Conservation (phyloP, 2,329 filamentous ascomycete genomes). For the Metarhizium anisopliae region DNA sequence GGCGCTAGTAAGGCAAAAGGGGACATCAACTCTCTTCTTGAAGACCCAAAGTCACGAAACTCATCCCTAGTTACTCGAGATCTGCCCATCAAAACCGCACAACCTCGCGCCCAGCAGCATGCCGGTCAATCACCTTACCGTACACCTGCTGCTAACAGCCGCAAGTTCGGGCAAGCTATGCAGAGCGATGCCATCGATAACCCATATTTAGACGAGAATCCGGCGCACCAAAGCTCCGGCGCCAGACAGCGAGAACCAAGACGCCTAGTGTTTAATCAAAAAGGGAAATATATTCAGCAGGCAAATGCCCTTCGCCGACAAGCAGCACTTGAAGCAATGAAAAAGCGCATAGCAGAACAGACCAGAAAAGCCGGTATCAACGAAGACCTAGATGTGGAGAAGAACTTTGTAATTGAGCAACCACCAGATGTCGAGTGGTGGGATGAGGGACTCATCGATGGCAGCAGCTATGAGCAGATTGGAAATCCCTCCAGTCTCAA, state of each 20-base stretch:
- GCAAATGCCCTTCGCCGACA: slow-evolving; percentile 82
- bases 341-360: slow-evolving; percentile 81
- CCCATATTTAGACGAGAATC: slow-evolving; percentile 71
- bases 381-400: slow-evolving; percentile 81
- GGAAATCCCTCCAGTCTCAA: slow-evolving; percentile 59
- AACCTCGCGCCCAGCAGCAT: background rate
- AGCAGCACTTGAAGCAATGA: slow-evolving; percentile 85
- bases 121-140: slow-evolving; percentile 1
- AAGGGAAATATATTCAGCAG: slow-evolving; percentile 95
- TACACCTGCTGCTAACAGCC: slow-evolving; percentile 8
- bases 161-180: background rate
- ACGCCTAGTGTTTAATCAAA: slow-evolving; percentile 82
- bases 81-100: slow-evolving; percentile 7
- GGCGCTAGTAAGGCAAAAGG: slow-evolving; percentile 50
- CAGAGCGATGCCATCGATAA: slow-evolving; percentile 37
- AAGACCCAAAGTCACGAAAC: slow-evolving; percentile 42
- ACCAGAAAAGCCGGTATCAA: slow-evolving; percentile 88
- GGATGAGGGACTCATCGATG: slow-evolving; percentile 80
- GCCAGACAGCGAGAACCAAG: slow-evolving; percentile 60
- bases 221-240: slow-evolving; percentile 48
- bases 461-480: slow-evolving; percentile 64
- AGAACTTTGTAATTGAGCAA: slow-evolving; percentile 73
- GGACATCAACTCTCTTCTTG: slow-evolving; percentile 66
- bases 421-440: slow-evolving; percentile 95
- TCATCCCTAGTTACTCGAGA: slow-evolving; percentile 29